These are phyloP conservation scores for Geotrichum phurueaensis DNA, from an alignment of 1,139 yeast species.

Conservation along the genomic window DNA sequence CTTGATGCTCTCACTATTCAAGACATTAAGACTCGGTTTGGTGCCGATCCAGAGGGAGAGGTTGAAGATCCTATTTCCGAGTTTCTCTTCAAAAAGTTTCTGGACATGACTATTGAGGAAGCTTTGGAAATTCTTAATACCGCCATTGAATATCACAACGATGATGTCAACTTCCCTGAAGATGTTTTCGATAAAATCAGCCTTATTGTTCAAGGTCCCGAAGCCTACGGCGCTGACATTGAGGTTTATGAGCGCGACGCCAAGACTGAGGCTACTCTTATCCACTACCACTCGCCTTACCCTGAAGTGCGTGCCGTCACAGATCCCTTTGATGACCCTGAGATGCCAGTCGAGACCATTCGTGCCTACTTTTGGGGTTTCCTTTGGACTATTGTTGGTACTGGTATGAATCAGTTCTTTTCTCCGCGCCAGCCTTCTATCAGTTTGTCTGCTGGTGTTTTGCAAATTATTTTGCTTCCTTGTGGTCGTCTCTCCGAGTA, in stretches of 20 bases:
- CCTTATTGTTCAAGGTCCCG: conserved; percentile 26
- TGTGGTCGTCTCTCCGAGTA: conserved; percentile 40
- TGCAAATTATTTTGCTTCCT: conserved; percentile 52
- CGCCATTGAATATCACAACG: conserved; percentile 40
- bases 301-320: conserved; percentile 47
- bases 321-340: conserved; percentile 44
- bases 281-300: conserved; percentile 43
- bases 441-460: conserved; percentile 41
- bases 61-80: conserved; percentile 19
- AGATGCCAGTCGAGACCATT: conserved; percentile 42
- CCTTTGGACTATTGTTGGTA: conserved; percentile 51
- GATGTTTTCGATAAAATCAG: conserved; percentile 35
- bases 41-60: conserved; percentile 14
- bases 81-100: conserved; percentile 41
- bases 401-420: conserved; percentile 54
- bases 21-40: conserved; percentile 9
- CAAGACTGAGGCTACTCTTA: conserved; percentile 42
- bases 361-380: conserved; percentile 51
- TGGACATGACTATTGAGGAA: conserved; percentile 37
- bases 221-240: conserved; percentile 13
- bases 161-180: conserved; percentile 48
- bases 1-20: not conserved
- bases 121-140: conserved; percentile 41
- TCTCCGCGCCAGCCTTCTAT: conserved; percentile 50
- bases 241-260: conserved; percentile 29